These are phyloP conservation scores for Centaurea solstitialis DNA, from an alignment of 129 eudicot genomes.

Conservation along the genomic window DNA sequence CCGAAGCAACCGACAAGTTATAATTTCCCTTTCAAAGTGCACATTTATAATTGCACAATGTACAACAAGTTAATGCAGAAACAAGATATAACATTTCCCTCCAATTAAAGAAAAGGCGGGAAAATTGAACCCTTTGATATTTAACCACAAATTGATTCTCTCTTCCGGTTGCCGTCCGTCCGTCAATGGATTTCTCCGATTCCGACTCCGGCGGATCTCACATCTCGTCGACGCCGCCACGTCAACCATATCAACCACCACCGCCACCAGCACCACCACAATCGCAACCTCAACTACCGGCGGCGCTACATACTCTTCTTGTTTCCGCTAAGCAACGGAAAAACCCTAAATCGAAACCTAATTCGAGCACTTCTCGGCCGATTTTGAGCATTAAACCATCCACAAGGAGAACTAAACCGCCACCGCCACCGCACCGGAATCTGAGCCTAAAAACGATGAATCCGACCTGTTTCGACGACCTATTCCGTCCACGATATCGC, in stretches of 20 bases:
- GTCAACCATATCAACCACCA: conserved; percentile 30
- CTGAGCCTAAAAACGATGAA: conserved; percentile 13
- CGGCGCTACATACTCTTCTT: conserved; percentile 19
- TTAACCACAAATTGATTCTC: too few species aligned
- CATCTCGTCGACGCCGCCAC: conserved; percentile 86
- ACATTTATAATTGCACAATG: too few species aligned
- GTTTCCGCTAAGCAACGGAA: conserved; percentile 19
- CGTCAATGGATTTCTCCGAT: conserved; percentile 57
- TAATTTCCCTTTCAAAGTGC: too few species aligned
- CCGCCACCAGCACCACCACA: conserved; percentile 18
- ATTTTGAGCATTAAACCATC: conserved; percentile 48
- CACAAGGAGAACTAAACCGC: conserved; percentile 29
- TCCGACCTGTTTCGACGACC: conserved; percentile 13
- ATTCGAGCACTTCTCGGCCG: conserved; percentile 38
- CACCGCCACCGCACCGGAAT: not conserved
- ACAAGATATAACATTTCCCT: conserved; percentile 14
- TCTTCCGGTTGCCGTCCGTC: not conserved
- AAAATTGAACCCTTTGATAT: conserved; percentile 2
- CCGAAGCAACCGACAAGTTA: too few species aligned
- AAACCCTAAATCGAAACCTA: conserved; percentile 30
- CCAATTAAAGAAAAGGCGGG: conserved; percentile 56
- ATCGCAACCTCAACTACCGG: conserved; percentile 14
- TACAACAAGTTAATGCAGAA: too few species aligned
- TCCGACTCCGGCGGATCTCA: conserved; percentile 85
- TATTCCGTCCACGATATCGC: conserved; percentile 10